A percentile compares a stretch with the other conserved stretches of the same genome.
These are phyloP conservation scores for Ormosia semicastrata DNA, from an alignment of 306 rosid genomes.

Conservation along the genomic window DNA sequence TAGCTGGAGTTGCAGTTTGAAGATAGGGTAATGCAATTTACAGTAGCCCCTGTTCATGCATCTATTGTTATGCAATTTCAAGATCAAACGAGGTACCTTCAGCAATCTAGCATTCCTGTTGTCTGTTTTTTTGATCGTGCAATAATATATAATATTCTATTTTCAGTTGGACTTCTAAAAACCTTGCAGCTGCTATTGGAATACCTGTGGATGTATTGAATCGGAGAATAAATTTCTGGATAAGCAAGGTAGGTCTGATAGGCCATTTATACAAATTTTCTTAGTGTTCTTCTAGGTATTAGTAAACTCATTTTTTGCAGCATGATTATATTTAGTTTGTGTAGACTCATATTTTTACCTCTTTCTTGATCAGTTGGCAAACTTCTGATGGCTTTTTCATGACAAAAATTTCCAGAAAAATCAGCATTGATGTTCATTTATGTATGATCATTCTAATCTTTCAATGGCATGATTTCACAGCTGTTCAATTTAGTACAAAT, in stretches of 20 bases:
- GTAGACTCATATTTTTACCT: background rate
- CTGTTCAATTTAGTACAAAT: background rate
- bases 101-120: background rate
- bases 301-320: background rate
- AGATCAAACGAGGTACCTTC: constrained; percentile 63
- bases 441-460: background rate
- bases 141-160: constrained; percentile 14
- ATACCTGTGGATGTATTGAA: constrained; percentile 65
- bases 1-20: constrained; percentile 94
- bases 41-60: constrained; percentile 83
- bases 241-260: constrained; percentile 63
- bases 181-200: constrained; percentile 79
- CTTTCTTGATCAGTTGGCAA: background rate
- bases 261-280: background rate
- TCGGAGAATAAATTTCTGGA: constrained; percentile 88
- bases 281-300: constrained; percentile 2
- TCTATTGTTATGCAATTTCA: constrained; percentile 85
- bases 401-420: background rate
- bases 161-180: constrained; percentile 80
- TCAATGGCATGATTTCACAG: constrained; percentile 3
- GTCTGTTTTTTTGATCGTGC: constrained; percentile 1
- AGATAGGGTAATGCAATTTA: constrained; percentile 77
- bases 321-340: background rate
- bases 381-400: constrained; percentile 1
- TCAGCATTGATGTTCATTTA: background rate